Evolutionary conservation across 2,329 filamentous ascomycete genomes (phyloP), one percentile per base, ranked within the genome.

Genomic region (Lasiodiplodia citricola): DNA sequence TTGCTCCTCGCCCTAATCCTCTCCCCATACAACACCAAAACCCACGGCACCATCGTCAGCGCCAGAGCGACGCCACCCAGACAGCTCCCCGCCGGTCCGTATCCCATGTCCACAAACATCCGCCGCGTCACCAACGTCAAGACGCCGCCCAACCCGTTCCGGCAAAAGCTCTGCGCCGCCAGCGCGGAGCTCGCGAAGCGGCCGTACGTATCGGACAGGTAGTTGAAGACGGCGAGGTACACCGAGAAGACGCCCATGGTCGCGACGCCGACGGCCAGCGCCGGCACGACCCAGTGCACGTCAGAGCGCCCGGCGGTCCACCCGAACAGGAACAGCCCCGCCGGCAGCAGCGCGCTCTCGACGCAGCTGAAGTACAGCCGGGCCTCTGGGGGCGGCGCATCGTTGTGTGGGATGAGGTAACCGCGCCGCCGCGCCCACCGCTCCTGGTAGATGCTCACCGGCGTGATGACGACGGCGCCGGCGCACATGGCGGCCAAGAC

Each of bases 151-250:
- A 97, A 82, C 1, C 97, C 83, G 76, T 97, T 97, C 13, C 94
- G 88, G 73, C 92, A 95, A 77, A 92, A 96, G 18, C 88, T 91
- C 81, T 97, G 93, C 0, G 93, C 93, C 0, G 94, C 94, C 7
- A 97, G 83, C 0, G 94, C 94, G 0, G 92, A 96, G 47, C 90
- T 93, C 0, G 94, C 93, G 74, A 95, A 97, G 1, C 87, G 84
- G 75, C 94, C 91, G 78, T 97, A 97, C 1, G 91, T 90, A 76
- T 97, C 94, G 23, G 94, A 93, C 1, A 97, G 85, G 74, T 97
- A 97, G 77, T 97, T 97, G 82, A 97, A 97, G 0, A 93, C 92
- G 2, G 94, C 90, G 1, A 97, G 85, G 75, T 96, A 96, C 38
- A 97, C 89, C 51, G 88, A 90, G 78, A 92, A 95, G 72, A 97